Evolutionary conservation across 2,329 filamentous ascomycete genomes (phyloP).

Genomic region (Colletotrichum kahawae): DNA sequence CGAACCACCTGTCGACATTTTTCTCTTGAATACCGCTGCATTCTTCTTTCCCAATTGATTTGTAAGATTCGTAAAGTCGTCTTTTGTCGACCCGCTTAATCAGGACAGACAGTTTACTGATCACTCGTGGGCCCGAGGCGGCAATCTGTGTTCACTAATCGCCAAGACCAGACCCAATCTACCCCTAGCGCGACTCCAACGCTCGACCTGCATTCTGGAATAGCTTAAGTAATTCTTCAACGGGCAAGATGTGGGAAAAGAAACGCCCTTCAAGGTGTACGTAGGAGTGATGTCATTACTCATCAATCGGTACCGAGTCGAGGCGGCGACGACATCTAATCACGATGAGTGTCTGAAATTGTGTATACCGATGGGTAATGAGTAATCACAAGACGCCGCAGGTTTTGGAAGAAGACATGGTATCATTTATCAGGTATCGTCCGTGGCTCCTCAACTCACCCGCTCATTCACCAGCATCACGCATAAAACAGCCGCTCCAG

Average conservation of each 20-base stretch:
- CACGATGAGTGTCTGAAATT: accelerated
- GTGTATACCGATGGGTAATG: neutral
- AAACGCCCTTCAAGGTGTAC: neutral
- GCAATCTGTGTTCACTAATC: neutral
- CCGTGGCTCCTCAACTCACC: neutral
- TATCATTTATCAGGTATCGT: neutral
- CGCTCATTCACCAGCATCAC: neutral
- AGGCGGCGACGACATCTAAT: neutral
- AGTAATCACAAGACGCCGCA: neutral
- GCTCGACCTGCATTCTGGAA: neutral
- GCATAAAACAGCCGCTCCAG: neutral
- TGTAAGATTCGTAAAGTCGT: neutral
- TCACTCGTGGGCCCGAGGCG: neutral
- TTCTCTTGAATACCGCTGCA: neutral
- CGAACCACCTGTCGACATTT: neutral
- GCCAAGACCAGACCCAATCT: neutral
- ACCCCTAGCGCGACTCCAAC: neutral
- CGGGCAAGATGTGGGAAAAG: neutral
- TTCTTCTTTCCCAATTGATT: accelerated
- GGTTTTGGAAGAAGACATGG: neutral
- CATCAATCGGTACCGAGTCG: neutral
- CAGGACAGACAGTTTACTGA: neutral
- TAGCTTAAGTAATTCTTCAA: neutral
- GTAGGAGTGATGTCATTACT: neutral
- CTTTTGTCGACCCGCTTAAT: neutral